Conservation (phyloP, 164 flowering plant species). For the Platanus orientalis region DNA sequence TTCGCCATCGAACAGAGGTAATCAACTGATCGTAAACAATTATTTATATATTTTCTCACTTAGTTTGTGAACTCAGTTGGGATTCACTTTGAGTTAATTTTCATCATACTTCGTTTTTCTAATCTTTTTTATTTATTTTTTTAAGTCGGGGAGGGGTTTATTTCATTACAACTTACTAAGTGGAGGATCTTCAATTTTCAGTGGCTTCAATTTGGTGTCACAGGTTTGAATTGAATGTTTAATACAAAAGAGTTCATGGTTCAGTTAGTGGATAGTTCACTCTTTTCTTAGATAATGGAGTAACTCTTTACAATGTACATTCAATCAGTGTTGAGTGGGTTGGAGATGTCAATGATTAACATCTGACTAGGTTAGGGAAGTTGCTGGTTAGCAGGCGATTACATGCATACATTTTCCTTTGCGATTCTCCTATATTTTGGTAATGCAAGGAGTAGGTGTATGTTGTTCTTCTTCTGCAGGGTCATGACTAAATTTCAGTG, state of each 20-base stretch:
- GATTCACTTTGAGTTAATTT: neutral
- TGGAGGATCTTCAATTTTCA: neutral
- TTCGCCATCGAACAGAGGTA: neutral
- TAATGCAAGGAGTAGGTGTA: no score
- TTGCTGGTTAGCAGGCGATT: neutral
- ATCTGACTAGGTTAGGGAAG: neutral
- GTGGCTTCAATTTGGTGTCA: neutral
- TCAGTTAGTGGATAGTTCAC: neutral
- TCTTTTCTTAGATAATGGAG: neutral
- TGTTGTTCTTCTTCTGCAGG: no score
- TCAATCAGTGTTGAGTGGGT: neutral
- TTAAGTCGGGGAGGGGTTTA: no score
- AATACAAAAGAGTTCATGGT: neutral
- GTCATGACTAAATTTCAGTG: no score
- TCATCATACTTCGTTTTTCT: neutral
- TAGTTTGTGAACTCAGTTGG: neutral
- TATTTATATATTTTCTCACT: no score
- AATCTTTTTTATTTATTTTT: no score
- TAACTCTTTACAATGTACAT: neutral
- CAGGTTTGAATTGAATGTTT: neutral
- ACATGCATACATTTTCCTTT: neutral
- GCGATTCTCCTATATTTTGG: neutral
- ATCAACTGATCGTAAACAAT: neutral
- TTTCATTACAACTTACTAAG: neutral
- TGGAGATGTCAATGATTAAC: neutral